A percentile compares a stretch with the other conserved stretches of the same genome.
phyloP scores from a whole-genome alignment of 805 yeast genomes.

The Ogataea ramenticola region DNA sequence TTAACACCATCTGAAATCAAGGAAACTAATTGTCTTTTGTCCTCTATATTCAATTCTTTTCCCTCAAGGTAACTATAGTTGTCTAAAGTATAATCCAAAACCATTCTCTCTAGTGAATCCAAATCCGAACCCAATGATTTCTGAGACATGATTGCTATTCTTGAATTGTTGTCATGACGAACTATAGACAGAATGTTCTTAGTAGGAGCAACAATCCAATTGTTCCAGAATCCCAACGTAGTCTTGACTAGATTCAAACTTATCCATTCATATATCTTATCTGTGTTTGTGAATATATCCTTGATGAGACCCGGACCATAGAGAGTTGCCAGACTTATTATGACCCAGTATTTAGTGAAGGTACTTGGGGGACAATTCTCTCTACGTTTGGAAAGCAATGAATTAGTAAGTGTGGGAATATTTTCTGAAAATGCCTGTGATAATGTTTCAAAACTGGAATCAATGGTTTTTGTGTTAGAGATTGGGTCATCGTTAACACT shows the following conservation, averaged over 20 bases:
- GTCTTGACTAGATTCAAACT: slow-evolving; percentile 58
- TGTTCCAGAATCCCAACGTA: slow-evolving; percentile 54
- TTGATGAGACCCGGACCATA: slow-evolving; percentile 48
- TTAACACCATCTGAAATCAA: slow-evolving; percentile 41
- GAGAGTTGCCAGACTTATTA: slow-evolving; percentile 29
- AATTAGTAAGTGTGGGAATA: slow-evolving; percentile 3
- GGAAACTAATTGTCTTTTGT: slow-evolving; percentile 11
- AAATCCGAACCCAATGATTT: slow-evolving; percentile 74
- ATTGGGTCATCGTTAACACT: neutral
- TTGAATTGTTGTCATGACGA: slow-evolving; percentile 71
- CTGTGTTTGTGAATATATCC: slow-evolving; percentile 42
- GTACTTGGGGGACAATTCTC: slow-evolving; percentile 31
- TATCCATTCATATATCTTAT: slow-evolving; percentile 49
- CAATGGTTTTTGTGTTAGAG: neutral
- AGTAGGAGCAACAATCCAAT: slow-evolving; percentile 81
- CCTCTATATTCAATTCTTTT: slow-evolving; percentile 1
- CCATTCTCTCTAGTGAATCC: slow-evolving; percentile 82
- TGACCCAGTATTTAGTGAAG: slow-evolving; percentile 52
- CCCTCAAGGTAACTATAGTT: slow-evolving; percentile 11
- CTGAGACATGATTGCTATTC: slow-evolving; percentile 71
- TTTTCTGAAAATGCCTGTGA: neutral
- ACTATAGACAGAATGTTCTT: slow-evolving; percentile 67
- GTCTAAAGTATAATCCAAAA: slow-evolving; percentile 56
- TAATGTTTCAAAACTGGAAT: neutral
- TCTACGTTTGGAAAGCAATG: slow-evolving; percentile 1